A percentile compares a stretch with the other conserved stretches of the same genome.
Evolutionary conservation across 306 rosid genomes (phyloP).

Genomic region (Ochetophila trinervis): DNA sequence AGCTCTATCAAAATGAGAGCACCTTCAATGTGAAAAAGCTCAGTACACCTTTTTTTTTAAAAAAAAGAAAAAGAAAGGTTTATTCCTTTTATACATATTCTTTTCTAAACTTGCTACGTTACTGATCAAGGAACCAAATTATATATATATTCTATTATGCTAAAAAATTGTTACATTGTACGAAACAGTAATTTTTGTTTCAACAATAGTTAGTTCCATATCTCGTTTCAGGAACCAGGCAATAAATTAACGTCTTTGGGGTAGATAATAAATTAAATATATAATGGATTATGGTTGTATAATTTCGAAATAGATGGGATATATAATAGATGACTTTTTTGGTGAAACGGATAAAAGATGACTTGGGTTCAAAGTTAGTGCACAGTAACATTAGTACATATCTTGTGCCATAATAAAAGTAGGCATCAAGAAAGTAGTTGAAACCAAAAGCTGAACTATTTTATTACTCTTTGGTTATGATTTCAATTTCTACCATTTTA

Average conservation of each 20-base stretch:
- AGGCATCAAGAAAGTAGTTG: slow-evolving; percentile 14
- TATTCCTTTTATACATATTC: no score
- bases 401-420: slow-evolving; percentile 1
- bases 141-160: no score
- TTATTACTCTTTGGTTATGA: not conserved
- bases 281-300: not conserved
- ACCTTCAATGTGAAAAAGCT: no score
- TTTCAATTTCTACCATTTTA: not conserved
- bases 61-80: no score
- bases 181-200: no score
- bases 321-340: slow-evolving; percentile 18
- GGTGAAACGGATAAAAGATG: slow-evolving; percentile 18
- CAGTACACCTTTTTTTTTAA: no score
- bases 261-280: not conserved
- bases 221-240: not conserved
- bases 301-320: slow-evolving; percentile 17
- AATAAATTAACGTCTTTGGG: not conserved
- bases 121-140: no score
- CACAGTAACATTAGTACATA: not conserved
- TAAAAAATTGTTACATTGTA: no score
- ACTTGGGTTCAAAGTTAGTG: slow-evolving; percentile 28
- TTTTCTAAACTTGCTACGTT: no score
- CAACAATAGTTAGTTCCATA: not conserved
- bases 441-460: not conserved
- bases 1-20: no score